Evolutionary conservation across 2,329 filamentous ascomycete species (phyloP).

Genomic region (Aspergillus tamarii): DNA sequence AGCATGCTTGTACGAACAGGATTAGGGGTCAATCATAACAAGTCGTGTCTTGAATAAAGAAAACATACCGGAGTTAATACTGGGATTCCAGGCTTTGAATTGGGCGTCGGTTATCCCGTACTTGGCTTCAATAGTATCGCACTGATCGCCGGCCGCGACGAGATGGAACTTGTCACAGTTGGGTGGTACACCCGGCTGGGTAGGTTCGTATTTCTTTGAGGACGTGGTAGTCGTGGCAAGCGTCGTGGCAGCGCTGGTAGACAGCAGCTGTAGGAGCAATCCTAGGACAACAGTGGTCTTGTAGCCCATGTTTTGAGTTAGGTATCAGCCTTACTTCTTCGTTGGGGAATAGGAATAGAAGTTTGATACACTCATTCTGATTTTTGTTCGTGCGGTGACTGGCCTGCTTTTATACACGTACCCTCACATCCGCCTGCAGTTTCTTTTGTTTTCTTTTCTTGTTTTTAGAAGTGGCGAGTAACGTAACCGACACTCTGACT

Average conservation of each 20-base stretch:
- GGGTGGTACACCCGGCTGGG: background rate
- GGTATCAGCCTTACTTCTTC: background rate
- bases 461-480: background rate
- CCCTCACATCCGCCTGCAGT: background rate
- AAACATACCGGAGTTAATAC: background rate
- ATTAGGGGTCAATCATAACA: background rate
- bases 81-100: constrained; percentile 16
- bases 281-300: constrained; percentile 11
- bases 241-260: constrained; percentile 2
- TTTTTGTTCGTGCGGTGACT: background rate
- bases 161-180: constrained; percentile 1
- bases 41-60: background rate
- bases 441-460: too few species aligned
- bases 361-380: background rate
- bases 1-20: background rate
- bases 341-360: background rate
- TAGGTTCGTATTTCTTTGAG: constrained; percentile 3
- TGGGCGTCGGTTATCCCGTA: background rate
- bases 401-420: background rate
- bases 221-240: background rate
- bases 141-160: constrained; percentile 15
- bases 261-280: constrained; percentile 11
- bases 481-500: background rate
- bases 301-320: background rate
- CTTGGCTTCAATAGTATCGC: constrained; percentile 9